These are phyloP conservation scores for Orychophragmus violaceus DNA, from an alignment of 345 rosid species.

Conservation along the genomic window DNA sequence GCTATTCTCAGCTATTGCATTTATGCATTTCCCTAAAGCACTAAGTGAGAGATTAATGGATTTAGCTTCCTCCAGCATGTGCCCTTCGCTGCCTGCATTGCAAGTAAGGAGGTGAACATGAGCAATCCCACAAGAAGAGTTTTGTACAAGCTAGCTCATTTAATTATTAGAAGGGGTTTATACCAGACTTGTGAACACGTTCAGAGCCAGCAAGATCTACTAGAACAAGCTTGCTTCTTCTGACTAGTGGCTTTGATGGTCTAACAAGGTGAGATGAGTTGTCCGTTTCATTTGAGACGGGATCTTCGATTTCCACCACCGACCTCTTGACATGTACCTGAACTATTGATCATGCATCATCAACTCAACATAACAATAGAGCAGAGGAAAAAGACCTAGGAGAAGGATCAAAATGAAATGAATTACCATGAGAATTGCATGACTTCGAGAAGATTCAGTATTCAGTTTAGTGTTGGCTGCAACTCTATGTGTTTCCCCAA, in stretches of 20 bases:
- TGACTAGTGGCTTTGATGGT: constrained; percentile 66
- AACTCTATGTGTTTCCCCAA: constrained; percentile 88
- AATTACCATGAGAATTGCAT: constrained; percentile 90
- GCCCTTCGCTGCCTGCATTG: constrained; percentile 78
- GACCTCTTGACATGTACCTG: constrained; percentile 89
- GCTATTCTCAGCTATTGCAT: constrained; percentile 84
- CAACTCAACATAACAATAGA: constrained; percentile 14
- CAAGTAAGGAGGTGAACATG: constrained; percentile 8
- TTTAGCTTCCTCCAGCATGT: constrained; percentile 86
- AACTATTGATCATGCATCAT: constrained; percentile 22
- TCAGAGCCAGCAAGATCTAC: constrained; percentile 99
- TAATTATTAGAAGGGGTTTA: not conserved
- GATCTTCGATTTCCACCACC: constrained; percentile 53
- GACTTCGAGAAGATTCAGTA: constrained; percentile 97
- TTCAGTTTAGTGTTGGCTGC: constrained; percentile 96
- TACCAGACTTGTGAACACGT: constrained; percentile 96
- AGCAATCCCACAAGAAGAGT: constrained; percentile 9
- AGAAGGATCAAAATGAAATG: constrained; percentile 1
- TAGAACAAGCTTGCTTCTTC: constrained; percentile 84
- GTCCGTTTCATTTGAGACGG: constrained; percentile 49
- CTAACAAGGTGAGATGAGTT: constrained; percentile 55
- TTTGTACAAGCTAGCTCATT: not conserved
- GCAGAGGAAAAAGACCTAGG: not conserved
- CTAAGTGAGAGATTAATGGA: constrained; percentile 86
- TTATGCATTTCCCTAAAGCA: constrained; percentile 88